Evolutionary conservation across 2,329 filamentous ascomycete genomes (phyloP), one percentile per base, ranked within the genome.

Genomic region (Ramularia endophylla): DNA sequence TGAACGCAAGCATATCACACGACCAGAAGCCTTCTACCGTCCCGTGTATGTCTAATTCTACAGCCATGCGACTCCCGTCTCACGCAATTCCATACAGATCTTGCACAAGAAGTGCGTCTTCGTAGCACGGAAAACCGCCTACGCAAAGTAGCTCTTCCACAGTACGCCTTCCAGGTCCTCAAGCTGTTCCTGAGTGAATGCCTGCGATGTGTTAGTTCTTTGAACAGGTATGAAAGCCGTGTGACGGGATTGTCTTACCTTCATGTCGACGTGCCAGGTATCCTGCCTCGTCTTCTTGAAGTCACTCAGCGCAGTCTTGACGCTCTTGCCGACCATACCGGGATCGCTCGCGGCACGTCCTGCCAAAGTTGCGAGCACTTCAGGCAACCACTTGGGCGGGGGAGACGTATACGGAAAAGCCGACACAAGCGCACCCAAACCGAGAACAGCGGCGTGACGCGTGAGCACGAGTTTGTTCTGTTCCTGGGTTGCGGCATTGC

Each of bases 221-320:
- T 13, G 28, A 42, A 29, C 4, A 16, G 8, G 17, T 2, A 36
- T 28, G 2, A 12, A n/a, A 15, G n/a, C n/a, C n/a, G n/a, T 43
- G 16, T 25, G n/a, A 8, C 22, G 19, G 13, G 7, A 18, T 17
- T 17, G 42, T 66, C 79, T 65, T 69, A 95, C 92, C 84, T 95
- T 97, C 55, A 95, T 87, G 69, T 98, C 92, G 46, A 95, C 90
- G 57, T 83, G 83, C 92, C 92, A 98, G 53, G 90, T 98, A 71
- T 98, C 92, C 65, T 98, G 92, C 63, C 92, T 81, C 33, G 92
- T 98, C 78, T 98, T 98, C 72, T 98, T 98, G 74, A 98, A 98
- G 59, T 98, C 94, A 47, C 88, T 88, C 51, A 98, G 71, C 27
- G 95, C 89, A 13, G 77, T 78, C 75, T 98, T 98, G 8, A 94